These are phyloP conservation scores for Hortaea werneckii DNA, from an alignment of 2,329 filamentous ascomycete species.

Conservation along the genomic window DNA sequence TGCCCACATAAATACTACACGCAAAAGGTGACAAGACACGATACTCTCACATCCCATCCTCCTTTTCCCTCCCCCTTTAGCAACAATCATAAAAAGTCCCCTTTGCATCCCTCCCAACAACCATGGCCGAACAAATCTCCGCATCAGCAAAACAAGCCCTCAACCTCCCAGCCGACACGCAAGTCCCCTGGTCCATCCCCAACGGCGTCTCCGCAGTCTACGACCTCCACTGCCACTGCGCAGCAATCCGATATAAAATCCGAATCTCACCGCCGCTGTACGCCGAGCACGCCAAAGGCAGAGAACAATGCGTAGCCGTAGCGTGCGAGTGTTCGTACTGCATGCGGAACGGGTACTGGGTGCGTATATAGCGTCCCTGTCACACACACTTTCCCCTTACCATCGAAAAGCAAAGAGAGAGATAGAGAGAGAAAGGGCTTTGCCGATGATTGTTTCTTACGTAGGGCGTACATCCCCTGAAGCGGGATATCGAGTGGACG, in stretches of 20 bases:
- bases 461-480: conserved; percentile 10
- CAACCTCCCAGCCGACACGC: background rate
- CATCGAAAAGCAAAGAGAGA: too few species aligned
- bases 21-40: too few species aligned
- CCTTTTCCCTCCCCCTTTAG: too few species aligned
- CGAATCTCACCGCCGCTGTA: conserved; percentile 18
- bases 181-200: background rate
- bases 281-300: conserved; percentile 5
- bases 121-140: too few species aligned
- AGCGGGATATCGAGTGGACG: conserved; percentile 11
- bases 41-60: too few species aligned
- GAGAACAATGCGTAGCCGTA: conserved; percentile 11
- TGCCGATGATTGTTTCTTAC: too few species aligned
- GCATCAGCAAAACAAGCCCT: too few species aligned
- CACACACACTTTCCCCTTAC: too few species aligned
- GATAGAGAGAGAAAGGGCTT: too few species aligned
- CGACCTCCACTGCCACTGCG: conserved; percentile 21
- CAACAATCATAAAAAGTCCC: too few species aligned
- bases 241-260: conserved; percentile 15
- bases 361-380: background rate
- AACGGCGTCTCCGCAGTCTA: conserved; percentile 4
- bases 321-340: conserved; percentile 20
- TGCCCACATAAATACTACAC: too few species aligned
- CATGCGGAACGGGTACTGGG: conserved; percentile 10
- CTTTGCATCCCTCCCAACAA: too few species aligned